A percentile compares a stretch with the other conserved stretches of the same genome.
These are phyloP conservation scores for Alternaria sp. DNA, from an alignment of 2,329 filamentous ascomycete genomes.

Conservation along the genomic window DNA sequence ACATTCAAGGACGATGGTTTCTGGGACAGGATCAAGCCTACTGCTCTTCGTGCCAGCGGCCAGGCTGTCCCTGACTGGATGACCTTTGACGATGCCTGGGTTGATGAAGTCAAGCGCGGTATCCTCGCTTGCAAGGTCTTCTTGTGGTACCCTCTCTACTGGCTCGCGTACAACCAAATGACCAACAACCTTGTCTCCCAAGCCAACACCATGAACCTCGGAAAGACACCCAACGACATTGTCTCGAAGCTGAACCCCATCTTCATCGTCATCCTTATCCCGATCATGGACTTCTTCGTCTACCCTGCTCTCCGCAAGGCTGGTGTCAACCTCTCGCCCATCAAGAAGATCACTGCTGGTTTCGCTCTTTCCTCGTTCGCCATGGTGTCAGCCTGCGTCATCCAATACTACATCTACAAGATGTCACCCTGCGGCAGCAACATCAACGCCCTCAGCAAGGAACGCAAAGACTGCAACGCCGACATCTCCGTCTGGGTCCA, in stretches of 20 bases:
- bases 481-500: constrained; percentile 64
- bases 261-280: constrained; percentile 71
- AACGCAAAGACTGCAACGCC: constrained; percentile 50
- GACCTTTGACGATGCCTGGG: constrained; percentile 81
- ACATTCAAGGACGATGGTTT: constrained; percentile 47
- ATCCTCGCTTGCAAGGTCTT: constrained; percentile 49
- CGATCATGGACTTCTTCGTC: constrained; percentile 66
- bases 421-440: constrained; percentile 35
- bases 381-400: constrained; percentile 63
- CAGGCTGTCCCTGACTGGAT: constrained; percentile 69
- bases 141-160: constrained; percentile 65
- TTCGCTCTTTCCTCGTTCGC: constrained; percentile 70
- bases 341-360: constrained; percentile 76
- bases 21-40: constrained; percentile 71
- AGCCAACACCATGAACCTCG: constrained; percentile 69
- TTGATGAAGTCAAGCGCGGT: constrained; percentile 75
- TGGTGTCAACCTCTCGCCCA: constrained; percentile 72
- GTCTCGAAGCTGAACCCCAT: constrained; percentile 79
- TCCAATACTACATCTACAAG: constrained; percentile 62
- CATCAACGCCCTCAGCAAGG: constrained; percentile 41
- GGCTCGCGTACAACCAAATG: constrained; percentile 49
- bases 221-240: constrained; percentile 78
- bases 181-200: constrained; percentile 72
- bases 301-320: constrained; percentile 73
- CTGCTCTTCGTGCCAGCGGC: constrained; percentile 37